Conservation (phyloP, 768 basidiomycete species). For the Leccinum incarnatum region DNA sequence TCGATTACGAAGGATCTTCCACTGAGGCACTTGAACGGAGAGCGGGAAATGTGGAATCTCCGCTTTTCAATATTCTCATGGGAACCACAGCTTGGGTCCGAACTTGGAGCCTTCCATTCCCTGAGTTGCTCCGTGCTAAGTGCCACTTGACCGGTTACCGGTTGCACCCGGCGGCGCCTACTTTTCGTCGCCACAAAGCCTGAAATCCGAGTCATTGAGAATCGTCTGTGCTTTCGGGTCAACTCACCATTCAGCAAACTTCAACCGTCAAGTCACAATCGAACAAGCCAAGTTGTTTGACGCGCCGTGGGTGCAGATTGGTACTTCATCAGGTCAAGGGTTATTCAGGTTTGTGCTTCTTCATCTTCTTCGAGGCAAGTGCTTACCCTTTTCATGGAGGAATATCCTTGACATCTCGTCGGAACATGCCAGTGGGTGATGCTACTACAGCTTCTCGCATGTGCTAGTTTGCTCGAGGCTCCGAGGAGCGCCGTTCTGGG, state of each 20-base stretch:
- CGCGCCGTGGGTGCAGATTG: neutral
- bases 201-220: neutral
- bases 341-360: neutral
- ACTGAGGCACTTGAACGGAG: neutral
- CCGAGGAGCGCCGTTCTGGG: neutral
- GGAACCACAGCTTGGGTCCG: neutral
- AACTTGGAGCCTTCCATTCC: slow-evolving; percentile 12
- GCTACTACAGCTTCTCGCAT: neutral
- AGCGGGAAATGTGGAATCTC: slow-evolving; percentile 2
- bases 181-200: neutral
- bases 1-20: neutral
- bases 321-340: neutral
- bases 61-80: slow-evolving; percentile 4
- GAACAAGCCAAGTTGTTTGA: neutral
- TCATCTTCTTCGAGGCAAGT: slow-evolving; percentile 1
- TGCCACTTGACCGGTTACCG: neutral
- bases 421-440: neutral
- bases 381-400: neutral
- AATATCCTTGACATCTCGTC: neutral
- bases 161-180: neutral
- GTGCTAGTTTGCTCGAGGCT: neutral
- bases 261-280: neutral
- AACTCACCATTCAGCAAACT: neutral
- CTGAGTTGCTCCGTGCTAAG: neutral
- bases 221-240: neutral